Percentiles rank a stretch among this genome's conserved stretches.
phyloP scores from a whole-genome alignment of 2,329 filamentous ascomycete genomes.

The Penicillium sp. region DNA sequence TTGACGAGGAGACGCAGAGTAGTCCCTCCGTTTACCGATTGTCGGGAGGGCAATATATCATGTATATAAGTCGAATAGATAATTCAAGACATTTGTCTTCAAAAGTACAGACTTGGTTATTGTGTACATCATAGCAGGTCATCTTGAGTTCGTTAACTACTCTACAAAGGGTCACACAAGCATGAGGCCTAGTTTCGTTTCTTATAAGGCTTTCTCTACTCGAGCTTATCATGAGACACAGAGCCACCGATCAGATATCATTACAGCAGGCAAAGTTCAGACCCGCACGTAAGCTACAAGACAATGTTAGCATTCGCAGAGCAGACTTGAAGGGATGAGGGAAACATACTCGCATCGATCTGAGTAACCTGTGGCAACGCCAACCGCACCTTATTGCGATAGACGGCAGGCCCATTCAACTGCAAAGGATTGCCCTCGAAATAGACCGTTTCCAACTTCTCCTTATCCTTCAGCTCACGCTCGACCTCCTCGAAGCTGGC shows the following conservation, averaged over 20 bases:
- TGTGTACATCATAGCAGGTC: neutral
- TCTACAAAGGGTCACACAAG: neutral
- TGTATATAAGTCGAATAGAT: neutral
- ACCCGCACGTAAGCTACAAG: constrained; percentile 33
- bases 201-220: neutral
- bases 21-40: no score
- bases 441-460: constrained; percentile 82
- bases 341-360: constrained; percentile 90
- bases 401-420: constrained; percentile 72
- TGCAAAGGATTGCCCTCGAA: constrained; percentile 95
- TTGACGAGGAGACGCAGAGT: no score
- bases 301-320: constrained; percentile 8
- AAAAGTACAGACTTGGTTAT: neutral
- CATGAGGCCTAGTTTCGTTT: neutral
- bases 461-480: constrained; percentile 72
- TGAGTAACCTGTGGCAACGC: constrained; percentile 84
- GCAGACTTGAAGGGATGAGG: neutral
- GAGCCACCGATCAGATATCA: neutral
- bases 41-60: neutral
- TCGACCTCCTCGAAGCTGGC: constrained; percentile 78
- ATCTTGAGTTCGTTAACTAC: neutral
- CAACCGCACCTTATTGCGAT: constrained; percentile 89
- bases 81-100: neutral
- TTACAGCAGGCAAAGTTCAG: constrained; percentile 2
- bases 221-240: neutral